Percentiles rank a stretch among this genome's conserved stretches.
phyloP scores from a whole-genome alignment of 345 rosid genomes.

The Hypericum androsaemum region DNA sequence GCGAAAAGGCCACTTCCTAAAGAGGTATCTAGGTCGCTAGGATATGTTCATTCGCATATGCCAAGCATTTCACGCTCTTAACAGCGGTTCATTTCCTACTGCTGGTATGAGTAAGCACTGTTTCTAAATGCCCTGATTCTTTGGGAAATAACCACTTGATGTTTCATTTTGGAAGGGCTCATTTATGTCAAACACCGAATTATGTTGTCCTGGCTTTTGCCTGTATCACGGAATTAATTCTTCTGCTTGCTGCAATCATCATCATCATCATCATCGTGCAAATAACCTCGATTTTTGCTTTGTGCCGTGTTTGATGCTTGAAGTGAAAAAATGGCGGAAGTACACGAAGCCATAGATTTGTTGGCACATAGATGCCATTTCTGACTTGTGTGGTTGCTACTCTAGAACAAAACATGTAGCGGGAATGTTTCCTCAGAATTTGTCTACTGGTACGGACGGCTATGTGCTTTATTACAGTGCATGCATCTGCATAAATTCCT shows the following conservation, averaged over 20 bases:
- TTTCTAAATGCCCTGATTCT: conserved; percentile 31
- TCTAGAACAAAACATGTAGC: no score
- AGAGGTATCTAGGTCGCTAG: conserved; percentile 30
- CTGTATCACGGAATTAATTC: conserved; percentile 47
- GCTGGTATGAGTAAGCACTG: conserved; percentile 29
- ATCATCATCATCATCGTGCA: no score
- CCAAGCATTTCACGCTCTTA: conserved; percentile 5
- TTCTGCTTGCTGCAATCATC: conserved; percentile 36
- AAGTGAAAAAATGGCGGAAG: no score
- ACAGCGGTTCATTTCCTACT: conserved; percentile 11
- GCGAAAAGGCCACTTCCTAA: conserved; percentile 17
- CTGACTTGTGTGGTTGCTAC: no score
- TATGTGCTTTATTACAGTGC: no score
- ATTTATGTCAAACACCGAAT: conserved; percentile 19
- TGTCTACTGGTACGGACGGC: no score
- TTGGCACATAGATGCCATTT: no score
- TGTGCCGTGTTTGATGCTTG: no score
- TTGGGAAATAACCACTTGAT: conserved; percentile 16
- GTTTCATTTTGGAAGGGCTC: conserved; percentile 23
- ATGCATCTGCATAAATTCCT: no score
- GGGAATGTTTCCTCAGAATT: no score
- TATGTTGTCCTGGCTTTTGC: not conserved
- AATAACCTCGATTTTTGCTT: no score
- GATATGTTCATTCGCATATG: conserved; percentile 31
- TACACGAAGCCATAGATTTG: no score